Evolutionary conservation across 2,329 filamentous ascomycete genomes (phyloP), one percentile per base, ranked within the genome.

Genomic region (Exserohilum turcica): DNA sequence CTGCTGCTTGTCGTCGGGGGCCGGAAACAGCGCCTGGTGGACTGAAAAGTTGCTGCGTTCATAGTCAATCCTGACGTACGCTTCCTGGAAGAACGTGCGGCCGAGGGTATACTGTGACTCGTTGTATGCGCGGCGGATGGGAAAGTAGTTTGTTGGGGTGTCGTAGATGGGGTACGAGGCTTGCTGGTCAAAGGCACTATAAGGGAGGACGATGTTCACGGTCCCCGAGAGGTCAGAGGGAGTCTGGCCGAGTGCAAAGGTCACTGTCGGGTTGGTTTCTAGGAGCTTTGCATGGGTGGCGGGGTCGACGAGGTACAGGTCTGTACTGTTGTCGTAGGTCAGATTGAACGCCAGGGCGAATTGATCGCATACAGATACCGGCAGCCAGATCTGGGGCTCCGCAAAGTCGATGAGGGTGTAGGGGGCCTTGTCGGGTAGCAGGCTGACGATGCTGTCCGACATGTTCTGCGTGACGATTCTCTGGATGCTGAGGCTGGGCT

Each of bases 1-100:
- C 6, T 42, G 7, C 15, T 29, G 38, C 27, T 42, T 42, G 24
- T 29, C 38, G 2, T 12, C 15, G 9, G 38, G 10, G 27, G 15
- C 16, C 13, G 38, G 38, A 5, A 42, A 42, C 27, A 42, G n/a
- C 9, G 46, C 46, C 29, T 49, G 46, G 21, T 39, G 36, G 10
- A 48, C 5, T 7, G 28, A 40, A 70, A 79, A 79, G 16, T 68
- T 69, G 9, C 63, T 57, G 16, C 72, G 67, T 48, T 79, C 77
- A 62, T 76, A 79, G 56, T 80, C 74, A 12, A 77, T 73, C 6
- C 66, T 72, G 15, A 80, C 56, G 51, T 79, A 80, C 3, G 86
- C 81, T 73, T 90, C 86, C 66, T 90, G 87, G 44, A 90, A 74
- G 57, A 90, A 88, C 0, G 83, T 80, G 18, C 87, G 80, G 10